Base-by-base conservation (phyloP, 2,329 filamentous ascomycete genomes). In the Ceratocystis cacaofunesta region DNA sequence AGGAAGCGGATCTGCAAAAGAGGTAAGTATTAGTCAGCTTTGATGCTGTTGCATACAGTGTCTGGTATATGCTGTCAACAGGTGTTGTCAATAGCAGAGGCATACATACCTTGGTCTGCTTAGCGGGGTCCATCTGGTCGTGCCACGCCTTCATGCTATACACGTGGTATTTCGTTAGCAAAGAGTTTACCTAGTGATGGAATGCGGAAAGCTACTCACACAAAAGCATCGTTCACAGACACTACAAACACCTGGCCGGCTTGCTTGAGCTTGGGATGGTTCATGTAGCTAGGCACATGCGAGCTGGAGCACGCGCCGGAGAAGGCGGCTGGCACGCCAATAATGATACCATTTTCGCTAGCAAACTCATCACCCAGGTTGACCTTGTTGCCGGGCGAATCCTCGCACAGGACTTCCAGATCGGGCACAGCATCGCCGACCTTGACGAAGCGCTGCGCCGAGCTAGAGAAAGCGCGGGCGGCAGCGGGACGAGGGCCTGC, bases 171-270 rank as follows among this genome's bases (percentile, higher is more conserved):
- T 15, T 32, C 6, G 25, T 60, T n/a, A 65, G 55, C 22, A 28
- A 44, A n/a, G 8, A n/a, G 36, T 41, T 41, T 41, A 41, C 36
- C 12, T 41, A 15, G 36, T 15, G 36, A 41, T 5, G 19, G 17
- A 43, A 8, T 22, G 5, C 5, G 32, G 12, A 43, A 63, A 48
- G 36, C 36, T 60, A 77, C 88, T 76, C 80, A 95, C 89, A 96
- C 92, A 74, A 96, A 96, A 22, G 91, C 84, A 74, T 97, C 92
- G 74, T 97, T 97, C 73, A 96, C 92, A 17, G 89, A 86, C 66
- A 97, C 85, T 50, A 97, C 90, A 72, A 95, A 95, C 58, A 96
- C 89, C 72, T 88, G 81, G 61, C 91, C 92, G 36, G 89, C 90
- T 68, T 86, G 80, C 77, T 89, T 89, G 70, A 95, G 81, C 74